Evolutionary conservation across 352 stramenopile genomes (phyloP).

Genomic region (Globisporangium nodosum): DNA sequence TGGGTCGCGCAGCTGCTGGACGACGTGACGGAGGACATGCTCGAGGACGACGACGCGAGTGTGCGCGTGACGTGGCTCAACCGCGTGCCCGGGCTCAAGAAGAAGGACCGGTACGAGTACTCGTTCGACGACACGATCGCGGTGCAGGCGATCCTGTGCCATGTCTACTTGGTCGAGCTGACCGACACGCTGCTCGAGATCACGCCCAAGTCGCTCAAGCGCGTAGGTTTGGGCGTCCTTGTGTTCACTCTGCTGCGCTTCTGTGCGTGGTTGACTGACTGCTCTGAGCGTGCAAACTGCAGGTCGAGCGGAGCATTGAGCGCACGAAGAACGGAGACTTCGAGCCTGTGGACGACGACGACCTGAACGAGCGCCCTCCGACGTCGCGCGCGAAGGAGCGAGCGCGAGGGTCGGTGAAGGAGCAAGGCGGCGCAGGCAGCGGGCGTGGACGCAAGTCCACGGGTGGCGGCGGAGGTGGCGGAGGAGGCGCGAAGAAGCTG

Average conservation of each 20-base stretch:
- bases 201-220: conserved; percentile 53
- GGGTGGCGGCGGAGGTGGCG: conserved; percentile 1
- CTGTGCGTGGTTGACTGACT: not conserved
- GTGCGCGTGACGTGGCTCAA: conserved; percentile 70
- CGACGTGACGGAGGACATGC: conserved; percentile 74
- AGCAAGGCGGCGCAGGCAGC: conserved; percentile 2
- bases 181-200: conserved; percentile 35
- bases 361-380: conserved; percentile 54
- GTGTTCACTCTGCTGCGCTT: not conserved
- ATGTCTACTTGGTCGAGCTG: conserved; percentile 54
- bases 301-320: conserved; percentile 28
- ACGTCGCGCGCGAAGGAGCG: conserved; percentile 22
- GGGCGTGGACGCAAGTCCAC: not conserved
- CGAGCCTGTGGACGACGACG: conserved; percentile 24
- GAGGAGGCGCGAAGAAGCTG: conserved; percentile 13
- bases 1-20: conserved; percentile 70
- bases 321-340: conserved; percentile 27
- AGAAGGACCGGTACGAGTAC: conserved; percentile 30
- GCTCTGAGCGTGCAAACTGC: no score
- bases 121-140: conserved; percentile 59
- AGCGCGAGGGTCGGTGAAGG: conserved; percentile 2
- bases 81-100: conserved; percentile 11
- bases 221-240: conserved; percentile 22
- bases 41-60: conserved; percentile 30
- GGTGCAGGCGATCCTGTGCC: conserved; percentile 66